phyloP scores from a whole-genome alignment of 176 grass and related monocot genomes.

The Otatea glauca region DNA sequence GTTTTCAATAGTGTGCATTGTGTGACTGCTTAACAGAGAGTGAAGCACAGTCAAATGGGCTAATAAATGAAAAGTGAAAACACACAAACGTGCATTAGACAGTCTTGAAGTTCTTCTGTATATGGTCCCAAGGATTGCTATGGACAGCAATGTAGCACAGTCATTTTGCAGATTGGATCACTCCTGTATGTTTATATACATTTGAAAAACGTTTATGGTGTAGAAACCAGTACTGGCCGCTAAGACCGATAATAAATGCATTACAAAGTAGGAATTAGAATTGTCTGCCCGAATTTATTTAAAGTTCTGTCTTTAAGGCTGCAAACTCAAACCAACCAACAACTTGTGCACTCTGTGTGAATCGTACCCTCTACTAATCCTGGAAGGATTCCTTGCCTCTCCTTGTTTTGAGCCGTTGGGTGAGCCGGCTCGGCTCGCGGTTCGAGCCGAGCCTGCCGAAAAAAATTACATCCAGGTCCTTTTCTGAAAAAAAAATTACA shows the following conservation, averaged over 20 bases:
- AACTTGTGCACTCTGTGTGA: not conserved
- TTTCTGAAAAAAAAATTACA: too few species aligned
- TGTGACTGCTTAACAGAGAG: not conserved
- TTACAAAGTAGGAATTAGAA: conserved; percentile 33
- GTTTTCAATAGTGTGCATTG: not conserved
- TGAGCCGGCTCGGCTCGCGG: too few species aligned
- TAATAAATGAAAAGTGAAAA: not conserved
- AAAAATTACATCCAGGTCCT: too few species aligned
- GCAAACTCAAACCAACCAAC: conserved; percentile 32
- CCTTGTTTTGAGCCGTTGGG: too few species aligned
- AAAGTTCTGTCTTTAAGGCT: conserved; percentile 6
- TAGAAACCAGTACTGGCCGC: conserved; percentile 12
- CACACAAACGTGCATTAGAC: not conserved
- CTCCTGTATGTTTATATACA: not conserved
- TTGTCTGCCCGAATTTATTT: not conserved
- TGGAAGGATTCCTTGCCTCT: too few species aligned
- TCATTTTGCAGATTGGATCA: conserved; percentile 27
- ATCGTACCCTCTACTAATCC: too few species aligned
- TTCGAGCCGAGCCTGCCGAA: too few species aligned
- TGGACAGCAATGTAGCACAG: conserved; percentile 3
- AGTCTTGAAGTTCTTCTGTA: conserved; percentile 22
- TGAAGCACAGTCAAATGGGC: not conserved
- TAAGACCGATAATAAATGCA: conserved; percentile 38
- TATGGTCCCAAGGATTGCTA: conserved; percentile 36
- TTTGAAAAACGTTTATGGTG: not conserved